Evolutionary conservation across 2,329 filamentous ascomycete genomes (phyloP), one percentile per base, ranked within the genome.

Genomic region (Fusarium stilboides): DNA sequence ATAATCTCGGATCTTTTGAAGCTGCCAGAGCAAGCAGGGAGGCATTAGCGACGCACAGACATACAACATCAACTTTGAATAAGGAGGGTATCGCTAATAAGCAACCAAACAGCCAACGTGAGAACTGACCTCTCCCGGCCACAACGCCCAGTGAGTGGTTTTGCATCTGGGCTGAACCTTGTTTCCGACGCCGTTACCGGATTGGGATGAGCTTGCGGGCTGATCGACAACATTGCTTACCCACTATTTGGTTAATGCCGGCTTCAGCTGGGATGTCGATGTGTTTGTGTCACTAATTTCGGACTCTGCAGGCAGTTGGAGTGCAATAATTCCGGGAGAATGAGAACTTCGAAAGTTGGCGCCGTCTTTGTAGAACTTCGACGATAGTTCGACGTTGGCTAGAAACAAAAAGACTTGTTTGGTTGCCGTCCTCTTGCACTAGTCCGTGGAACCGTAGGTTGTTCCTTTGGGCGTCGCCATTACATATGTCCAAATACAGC

Each of bases 121-220:
- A 57, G 57, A 66, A 69, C 65, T 60, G 47, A 62, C 42, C 47
- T 52, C 49, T 28, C 28, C 44, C 40, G 50, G 44, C 14, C 44
- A 52, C 20, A 46, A 47, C 40, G 56, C 37, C 36, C 45, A 61
- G 36, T 62, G 56, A 53, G 50, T 58, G 66, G 52, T 52, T 59
- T 55, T 67, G 22, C 49, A 49, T 62, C 59, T 59, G 56, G 62
- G 33, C 67, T 70, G 67, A 70, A 69, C 67, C 62, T 69, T 69
- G 67, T 67, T 68, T 53, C 31, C 37, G 37, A 53, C 42, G 46
- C 47, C 46, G 47, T 69, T 68, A 45, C 67, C 53, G 63, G 26
- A 69, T 70, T 64, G 42, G 66, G 67, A 36, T 37, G 54, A 49
- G 44, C 59, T 59, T 63, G 52, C 50, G 57, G 62, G 57, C 37